Base-by-base conservation (phyloP, 1,284 basidiomycete genomes). In the Coniophora puteana region DNA sequence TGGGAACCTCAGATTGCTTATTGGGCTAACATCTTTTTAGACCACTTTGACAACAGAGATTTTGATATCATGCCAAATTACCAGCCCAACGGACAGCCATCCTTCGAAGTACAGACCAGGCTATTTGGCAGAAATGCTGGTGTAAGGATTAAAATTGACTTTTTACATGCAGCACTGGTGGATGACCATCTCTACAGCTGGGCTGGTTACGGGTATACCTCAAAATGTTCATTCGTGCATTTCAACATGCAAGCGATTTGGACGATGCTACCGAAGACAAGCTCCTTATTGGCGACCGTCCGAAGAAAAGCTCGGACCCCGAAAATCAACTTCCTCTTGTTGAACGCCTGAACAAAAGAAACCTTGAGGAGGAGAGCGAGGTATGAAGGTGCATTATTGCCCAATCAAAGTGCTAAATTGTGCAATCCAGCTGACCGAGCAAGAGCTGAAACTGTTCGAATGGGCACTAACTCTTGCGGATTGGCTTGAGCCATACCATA, bases 21-120 rank as follows among this genome's bases (percentile, higher is more conserved):
- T 28, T 38, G 47, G 35, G 40, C 35, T 13, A 38, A 32, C 43
- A 40, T 13, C 24, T 41, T 37, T 38, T 37, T 44, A 85, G 83
- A 69, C 41, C 84, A 89, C 47, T 72, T 82, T 44, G 89, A 93
- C 58, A 92, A 93, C 59, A 81, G 89, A 7, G 90, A 93, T 62
- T 83, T 83, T 51, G 69, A 71, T 33, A 80, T 91, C 41, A 64
- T 92, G n/a, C 76, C 83, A 8, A 81, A 81, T 56, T 86, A 88
- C 52, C 89, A 92, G 54, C 84, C 85, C 2, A 65, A 58, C 28
- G 58, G 54, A 26, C 67, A 65, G 16, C 57, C 65, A 10, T 66
- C 69, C 4, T 72, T 89, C 43, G 71, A 80, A 48, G 63, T 79
- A 34, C 85, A 89, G 55, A 89, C 83, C 0, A 58, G 76, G 14